phyloP scores from a whole-genome alignment of 192 early-diverging fungal species.

The Martensiomyces pterosporus region DNA sequence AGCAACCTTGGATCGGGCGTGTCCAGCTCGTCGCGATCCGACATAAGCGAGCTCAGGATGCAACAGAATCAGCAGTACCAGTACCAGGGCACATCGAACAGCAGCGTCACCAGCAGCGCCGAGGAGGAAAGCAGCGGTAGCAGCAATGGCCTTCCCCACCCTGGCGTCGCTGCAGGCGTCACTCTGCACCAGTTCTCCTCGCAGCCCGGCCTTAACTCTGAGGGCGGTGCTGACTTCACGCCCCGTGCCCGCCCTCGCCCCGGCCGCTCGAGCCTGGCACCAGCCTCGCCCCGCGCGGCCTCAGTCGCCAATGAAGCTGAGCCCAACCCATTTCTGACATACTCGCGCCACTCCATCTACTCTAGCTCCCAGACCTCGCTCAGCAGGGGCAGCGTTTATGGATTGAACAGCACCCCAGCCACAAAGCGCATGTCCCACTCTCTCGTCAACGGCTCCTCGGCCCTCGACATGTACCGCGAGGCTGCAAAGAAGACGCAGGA shows the following conservation, averaged over 20 bases:
- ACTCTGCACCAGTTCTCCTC: conserved; percentile 36
- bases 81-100: too few relatives aligned
- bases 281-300: neutral
- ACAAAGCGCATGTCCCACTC: conserved; percentile 48
- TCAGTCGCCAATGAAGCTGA: conserved; percentile 9
- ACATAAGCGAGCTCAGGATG: too few relatives aligned
- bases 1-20: too few relatives aligned
- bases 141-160: conserved; percentile 23
- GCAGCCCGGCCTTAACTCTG: conserved; percentile 28
- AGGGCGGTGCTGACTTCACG: conserved; percentile 22
- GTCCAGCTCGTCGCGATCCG: too few relatives aligned
- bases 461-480: conserved; percentile 67
- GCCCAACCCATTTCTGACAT: conserved; percentile 46
- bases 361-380: conserved; percentile 50
- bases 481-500: conserved; percentile 75
- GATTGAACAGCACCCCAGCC: conserved; percentile 19
- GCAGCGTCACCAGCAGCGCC: conserved; percentile 33
- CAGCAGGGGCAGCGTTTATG: conserved; percentile 41
- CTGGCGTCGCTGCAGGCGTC: conserved; percentile 13
- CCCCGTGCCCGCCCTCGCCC: conserved; percentile 32
- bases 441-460: conserved; percentile 46
- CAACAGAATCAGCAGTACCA: too few relatives aligned
- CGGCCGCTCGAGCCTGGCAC: conserved; percentile 25
- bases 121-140: conserved; percentile 11
- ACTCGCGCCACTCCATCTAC: conserved; percentile 52